Base-by-base conservation (phyloP, 2,329 filamentous ascomycete genomes). In the Colletotrichum sp. region DNA sequence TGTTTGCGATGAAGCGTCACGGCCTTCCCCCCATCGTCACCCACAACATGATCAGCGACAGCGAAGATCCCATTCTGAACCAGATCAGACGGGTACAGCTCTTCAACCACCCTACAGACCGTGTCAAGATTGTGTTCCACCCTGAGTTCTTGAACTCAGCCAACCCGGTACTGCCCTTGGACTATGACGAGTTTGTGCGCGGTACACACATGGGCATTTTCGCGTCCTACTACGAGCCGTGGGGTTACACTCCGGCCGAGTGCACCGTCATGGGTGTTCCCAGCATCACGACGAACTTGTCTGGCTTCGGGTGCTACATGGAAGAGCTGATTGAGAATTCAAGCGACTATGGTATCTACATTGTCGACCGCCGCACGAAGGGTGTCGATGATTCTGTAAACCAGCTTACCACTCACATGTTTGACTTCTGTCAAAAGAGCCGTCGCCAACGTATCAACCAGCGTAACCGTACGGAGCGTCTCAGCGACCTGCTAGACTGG, bases 211-310 rank as follows among this genome's bases (percentile, higher is more conserved):
- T 99, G 82, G 97, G 97, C 81, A 93, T 99, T 73, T 99, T 99
- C 87, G 91, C 96, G 28, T 99, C 97, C 4, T 99, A 99, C 91
- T 99, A 99, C 85, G 97, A 99, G 87, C 97, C 97, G 10, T 99
- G 97, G 97, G 97, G 97, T 62, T 99, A 99, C 86, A 99, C 97
- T 3, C 97, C 96, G 0, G 96, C 97, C 69, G 97, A 99, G 86
- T 99, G 97, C 86, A 99, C 97, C 0, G 97, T 99, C 78, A 99
- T 99, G 97, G 97, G 97, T 81, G 96, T 99, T 55, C 97, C 97
- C 59, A 98, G 95, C 85, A 98, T 99, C 86, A 99, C 97, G 13
- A 99, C 96, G 32, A 99, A 99, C 86, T 88, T 99, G 60, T 99
- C 97, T 8, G 97, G 97, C 24, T 99, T 99, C 82, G 97, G 97